These are phyloP conservation scores for Starmerella bombi DNA, from an alignment of 805 yeast genomes.

Conservation along the genomic window DNA sequence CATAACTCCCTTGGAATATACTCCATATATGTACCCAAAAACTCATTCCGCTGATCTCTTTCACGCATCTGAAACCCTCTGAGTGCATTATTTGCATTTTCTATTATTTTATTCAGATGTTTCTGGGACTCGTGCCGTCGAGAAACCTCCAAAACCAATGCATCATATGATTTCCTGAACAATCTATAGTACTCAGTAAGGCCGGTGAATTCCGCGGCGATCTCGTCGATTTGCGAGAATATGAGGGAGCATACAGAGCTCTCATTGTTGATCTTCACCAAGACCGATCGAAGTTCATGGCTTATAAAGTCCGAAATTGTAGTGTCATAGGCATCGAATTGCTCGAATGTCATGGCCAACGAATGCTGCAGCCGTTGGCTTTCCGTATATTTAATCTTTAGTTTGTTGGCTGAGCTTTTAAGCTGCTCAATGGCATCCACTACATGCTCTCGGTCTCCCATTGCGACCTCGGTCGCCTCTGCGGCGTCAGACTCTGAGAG, in stretches of 20 bases:
- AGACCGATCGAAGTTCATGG: conserved; percentile 12
- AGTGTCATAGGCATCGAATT: conserved; percentile 11
- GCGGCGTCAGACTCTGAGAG: conserved; percentile 29
- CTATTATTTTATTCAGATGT: conserved; percentile 31
- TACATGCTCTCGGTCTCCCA: conserved; percentile 26
- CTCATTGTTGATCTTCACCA: conserved; percentile 17
- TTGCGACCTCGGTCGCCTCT: conserved; percentile 46
- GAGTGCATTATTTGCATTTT: conserved; percentile 33
- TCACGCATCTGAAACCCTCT: conserved; percentile 35
- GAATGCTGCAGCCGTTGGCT: conserved; percentile 14
- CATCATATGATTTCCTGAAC: conserved; percentile 41
- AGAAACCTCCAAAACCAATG: conserved; percentile 39
- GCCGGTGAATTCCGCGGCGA: conserved; percentile 30
- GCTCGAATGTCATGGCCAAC: conserved; percentile 22
- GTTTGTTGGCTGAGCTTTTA: conserved; percentile 14
- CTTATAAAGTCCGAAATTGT: conserved; percentile 18
- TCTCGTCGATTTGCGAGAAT: conserved; percentile 21
- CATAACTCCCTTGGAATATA: conserved; percentile 46
- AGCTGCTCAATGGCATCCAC: conserved; percentile 24
- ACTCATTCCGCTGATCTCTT: conserved; percentile 31
- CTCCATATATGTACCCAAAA: conserved; percentile 38
- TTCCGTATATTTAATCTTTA: conserved; percentile 9
- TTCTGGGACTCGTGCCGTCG: conserved; percentile 36
- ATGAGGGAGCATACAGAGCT: conserved; percentile 19
- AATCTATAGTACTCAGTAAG: conserved; percentile 38